A percentile compares a stretch with the other conserved stretches of the same genome.
phyloP scores from a whole-genome alignment of 2,329 filamentous ascomycete species.

The Thielaviopsis populi region DNA sequence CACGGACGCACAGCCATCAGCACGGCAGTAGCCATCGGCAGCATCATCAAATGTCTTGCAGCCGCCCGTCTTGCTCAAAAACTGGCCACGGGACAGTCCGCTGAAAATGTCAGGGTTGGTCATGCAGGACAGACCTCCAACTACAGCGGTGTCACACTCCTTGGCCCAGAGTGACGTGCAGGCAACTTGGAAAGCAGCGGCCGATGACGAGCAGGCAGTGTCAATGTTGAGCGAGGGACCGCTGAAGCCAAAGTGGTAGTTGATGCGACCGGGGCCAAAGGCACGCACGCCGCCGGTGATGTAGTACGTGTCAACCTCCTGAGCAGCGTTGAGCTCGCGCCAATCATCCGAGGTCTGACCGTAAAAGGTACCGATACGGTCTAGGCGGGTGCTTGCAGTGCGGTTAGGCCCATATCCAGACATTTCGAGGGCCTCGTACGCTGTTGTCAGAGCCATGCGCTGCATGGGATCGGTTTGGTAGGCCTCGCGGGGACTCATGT shows the following conservation, averaged over 20 bases:
- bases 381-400: slow-evolving; percentile 45
- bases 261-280: slow-evolving; percentile 47
- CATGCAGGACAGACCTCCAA: slow-evolving; percentile 63
- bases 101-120: slow-evolving; percentile 71
- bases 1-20: slow-evolving; percentile 58
- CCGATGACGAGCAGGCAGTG: slow-evolving; percentile 61
- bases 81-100: slow-evolving; percentile 60
- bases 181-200: slow-evolving; percentile 52
- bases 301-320: slow-evolving; percentile 46
- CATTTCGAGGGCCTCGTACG: slow-evolving; percentile 69
- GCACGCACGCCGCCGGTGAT: slow-evolving; percentile 37
- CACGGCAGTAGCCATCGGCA: slow-evolving; percentile 71
- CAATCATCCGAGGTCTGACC: slow-evolving; percentile 67
- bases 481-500: slow-evolving; percentile 68
- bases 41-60: slow-evolving; percentile 71
- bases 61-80: slow-evolving; percentile 59
- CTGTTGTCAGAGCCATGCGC: slow-evolving; percentile 55
- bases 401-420: slow-evolving; percentile 53
- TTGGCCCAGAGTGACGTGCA: slow-evolving; percentile 60
- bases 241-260: slow-evolving; percentile 65
- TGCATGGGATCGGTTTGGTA: slow-evolving; percentile 63
- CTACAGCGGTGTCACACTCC: slow-evolving; percentile 68
- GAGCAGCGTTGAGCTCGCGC: slow-evolving; percentile 59
- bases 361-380: slow-evolving; percentile 57
- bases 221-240: slow-evolving; percentile 60